Conservation (phyloP, 371 early-diverging fungal genomes). For the Encephalitozoon romaleae region DNA sequence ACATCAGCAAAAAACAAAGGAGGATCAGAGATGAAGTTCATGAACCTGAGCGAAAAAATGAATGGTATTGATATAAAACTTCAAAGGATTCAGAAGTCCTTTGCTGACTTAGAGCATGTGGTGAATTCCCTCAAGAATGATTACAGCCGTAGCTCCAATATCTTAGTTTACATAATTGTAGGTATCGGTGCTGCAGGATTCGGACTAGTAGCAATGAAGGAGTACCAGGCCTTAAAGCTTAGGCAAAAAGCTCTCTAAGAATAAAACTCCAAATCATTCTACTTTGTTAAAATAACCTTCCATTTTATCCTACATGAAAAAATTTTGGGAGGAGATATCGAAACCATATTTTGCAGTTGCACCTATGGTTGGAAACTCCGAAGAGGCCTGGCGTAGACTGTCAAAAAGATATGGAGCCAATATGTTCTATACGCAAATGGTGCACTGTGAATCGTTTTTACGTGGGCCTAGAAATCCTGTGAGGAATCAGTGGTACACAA, state of each 20-base stretch:
- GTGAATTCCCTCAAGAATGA: not conserved
- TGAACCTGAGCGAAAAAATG: constrained; percentile 2
- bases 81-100: constrained; percentile 15
- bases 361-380: constrained; percentile 64
- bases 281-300: not conserved
- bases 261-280: not conserved
- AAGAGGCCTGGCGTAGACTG: constrained; percentile 82
- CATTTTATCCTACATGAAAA: not conserved
- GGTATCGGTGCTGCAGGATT: constrained; percentile 1
- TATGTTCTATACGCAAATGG: constrained; percentile 94
- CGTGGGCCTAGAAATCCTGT: constrained; percentile 60
- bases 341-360: constrained; percentile 48
- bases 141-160: not conserved
- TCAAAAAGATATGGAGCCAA: constrained; percentile 76
- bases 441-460: constrained; percentile 77
- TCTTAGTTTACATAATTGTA: not conserved
- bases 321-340: constrained; percentile 16
- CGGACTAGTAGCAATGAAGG: not conserved
- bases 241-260: not conserved
- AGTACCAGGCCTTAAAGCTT: not conserved
- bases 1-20: not conserved
- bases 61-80: constrained; percentile 34
- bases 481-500: constrained; percentile 61
- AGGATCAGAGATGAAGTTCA: not conserved
- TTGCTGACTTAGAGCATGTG: not conserved